Evolutionary conservation across 768 basidiomycete genomes (phyloP), one percentile per base, ranked within the genome.

Genomic region (Mycena leptocephala): DNA sequence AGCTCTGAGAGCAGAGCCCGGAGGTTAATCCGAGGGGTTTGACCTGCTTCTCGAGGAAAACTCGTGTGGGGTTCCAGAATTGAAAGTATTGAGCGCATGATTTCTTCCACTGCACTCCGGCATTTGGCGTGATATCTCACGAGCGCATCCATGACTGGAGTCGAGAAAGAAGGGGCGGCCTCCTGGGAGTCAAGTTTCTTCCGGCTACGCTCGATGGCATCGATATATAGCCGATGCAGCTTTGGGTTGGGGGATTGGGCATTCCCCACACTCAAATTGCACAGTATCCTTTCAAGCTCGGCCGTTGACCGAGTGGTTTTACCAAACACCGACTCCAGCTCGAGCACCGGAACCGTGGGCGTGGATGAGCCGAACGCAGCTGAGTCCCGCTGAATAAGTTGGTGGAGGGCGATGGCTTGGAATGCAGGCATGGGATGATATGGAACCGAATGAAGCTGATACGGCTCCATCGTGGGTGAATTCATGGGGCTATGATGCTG

Each of bases 1-100:
- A 16, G 81, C 82, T 11, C 84, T 81, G 53, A 89, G 79, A 89
- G 79, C 22, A 89, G 80, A 3, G 78, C 62, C 55, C 79, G 79
- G 3, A 79, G 30, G 5, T 85, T 85, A 22, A 86, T 64, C 5
- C 84, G 82, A 18, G 88, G 89, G 56, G 35, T 14, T 51, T 78
- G 39, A 4, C 58, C 53, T 33, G 66, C 51, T 55, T 68, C 48
- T 24, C 53, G 62, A 63, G 41, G 51, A 56, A 68, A 53, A 41
- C 26, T 39, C n/a, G 53, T n/a, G 5, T 56, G 51, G 35, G 53
- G 37, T 68, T 56, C 24, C 9, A 68, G 32, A 53, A 30, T 48
- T 9, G 48, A 32, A 55, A 18, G 32, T 33, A 67, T 67, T 26
- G 65, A 67, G 33, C 33, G 22, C 22, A 53, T 22, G 11, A 53